phyloP scores from a whole-genome alignment of 495 filamentous ascomycete genomes.

The Neurospora cerealis region DNA sequence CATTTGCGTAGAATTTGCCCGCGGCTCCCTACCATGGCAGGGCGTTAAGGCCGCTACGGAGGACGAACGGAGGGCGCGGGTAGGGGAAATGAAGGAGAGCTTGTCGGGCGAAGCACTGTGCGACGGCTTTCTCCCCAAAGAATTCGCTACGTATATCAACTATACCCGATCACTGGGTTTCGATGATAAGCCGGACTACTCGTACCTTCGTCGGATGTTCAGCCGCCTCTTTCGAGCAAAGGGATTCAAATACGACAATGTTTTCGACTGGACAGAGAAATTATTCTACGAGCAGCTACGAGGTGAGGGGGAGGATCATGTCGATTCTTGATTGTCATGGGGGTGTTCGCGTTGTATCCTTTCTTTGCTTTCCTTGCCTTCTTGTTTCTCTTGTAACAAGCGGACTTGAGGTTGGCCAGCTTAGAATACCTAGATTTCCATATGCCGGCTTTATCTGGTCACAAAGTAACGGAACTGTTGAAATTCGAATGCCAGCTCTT shows the following conservation, averaged over 20 bases:
- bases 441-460: too few species aligned
- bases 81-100: slow-evolving; percentile 15
- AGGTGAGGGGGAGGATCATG: neutral
- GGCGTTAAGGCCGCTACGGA: slow-evolving; percentile 13
- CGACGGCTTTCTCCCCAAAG: slow-evolving; percentile 12
- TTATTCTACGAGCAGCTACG: slow-evolving; percentile 3
- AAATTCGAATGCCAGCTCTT: too few species aligned
- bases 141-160: slow-evolving; percentile 18
- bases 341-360: too few species aligned
- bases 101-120: slow-evolving; percentile 15
- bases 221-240: slow-evolving; percentile 14
- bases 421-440: too few species aligned
- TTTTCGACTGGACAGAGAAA: slow-evolving; percentile 25
- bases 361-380: too few species aligned
- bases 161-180: slow-evolving; percentile 19
- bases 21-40: slow-evolving; percentile 32
- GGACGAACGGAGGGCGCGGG: slow-evolving; percentile 5
- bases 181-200: slow-evolving; percentile 18
- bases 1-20: slow-evolving; percentile 27
- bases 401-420: too few species aligned
- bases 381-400: too few species aligned
- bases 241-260: slow-evolving; percentile 22
- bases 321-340: too few species aligned
- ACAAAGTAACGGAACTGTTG: too few species aligned
- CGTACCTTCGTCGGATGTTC: slow-evolving; percentile 21